These are phyloP conservation scores for Fragilariopsis cylindrus DNA, from an alignment of 108 stramenopile genomes.

Conservation along the genomic window DNA sequence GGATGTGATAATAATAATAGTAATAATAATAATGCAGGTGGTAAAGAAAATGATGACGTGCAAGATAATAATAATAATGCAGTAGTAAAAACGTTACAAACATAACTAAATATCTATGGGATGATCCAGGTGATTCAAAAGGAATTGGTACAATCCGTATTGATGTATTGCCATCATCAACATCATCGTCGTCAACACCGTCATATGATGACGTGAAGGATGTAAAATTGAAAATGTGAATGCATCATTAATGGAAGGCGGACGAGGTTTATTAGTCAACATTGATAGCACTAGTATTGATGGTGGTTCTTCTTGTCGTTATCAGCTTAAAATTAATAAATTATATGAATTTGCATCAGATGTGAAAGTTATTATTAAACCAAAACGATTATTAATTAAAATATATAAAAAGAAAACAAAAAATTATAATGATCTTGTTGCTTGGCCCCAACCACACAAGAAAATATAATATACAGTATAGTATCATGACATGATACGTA, in stretches of 20 bases:
- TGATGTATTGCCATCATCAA: constrained; percentile 53
- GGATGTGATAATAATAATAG: constrained; percentile 9
- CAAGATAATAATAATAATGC: not conserved
- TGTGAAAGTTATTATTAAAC: constrained; percentile 55
- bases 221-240: constrained; percentile 37
- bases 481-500: too few species aligned
- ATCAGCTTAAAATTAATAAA: constrained; percentile 56
- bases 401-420: constrained; percentile 52
- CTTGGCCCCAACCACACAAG: constrained; percentile 46
- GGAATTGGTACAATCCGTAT: constrained; percentile 74
- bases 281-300: constrained; percentile 6
- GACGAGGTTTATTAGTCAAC: constrained; percentile 33
- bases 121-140: constrained; percentile 66
- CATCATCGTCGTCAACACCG: constrained; percentile 8
- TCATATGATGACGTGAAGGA: constrained; percentile 44
- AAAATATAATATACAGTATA: constrained; percentile 23
- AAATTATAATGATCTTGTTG: constrained; percentile 29
- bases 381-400: constrained; percentile 59
- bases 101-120: constrained; percentile 80
- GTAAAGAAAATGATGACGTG: not conserved
- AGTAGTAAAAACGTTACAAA: not conserved
- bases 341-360: constrained; percentile 62
- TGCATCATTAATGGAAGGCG: constrained; percentile 48
- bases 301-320: constrained; percentile 11
- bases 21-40: not conserved